These are phyloP conservation scores for Euphorbia pulcherrima DNA, from an alignment of 345 rosid genomes.

Conservation along the genomic window DNA sequence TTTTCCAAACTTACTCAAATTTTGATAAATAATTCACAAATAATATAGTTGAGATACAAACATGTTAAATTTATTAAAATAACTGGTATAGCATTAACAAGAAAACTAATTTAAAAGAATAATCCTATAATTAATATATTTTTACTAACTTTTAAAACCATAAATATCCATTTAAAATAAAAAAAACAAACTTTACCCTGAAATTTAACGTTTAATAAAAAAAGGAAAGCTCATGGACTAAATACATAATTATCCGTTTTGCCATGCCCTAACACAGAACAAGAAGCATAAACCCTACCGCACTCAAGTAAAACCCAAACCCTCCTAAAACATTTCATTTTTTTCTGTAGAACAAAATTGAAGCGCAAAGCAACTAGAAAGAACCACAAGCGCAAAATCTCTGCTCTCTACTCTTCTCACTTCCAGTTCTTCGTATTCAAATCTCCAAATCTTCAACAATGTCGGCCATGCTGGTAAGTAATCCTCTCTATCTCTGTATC, in stretches of 20 bases:
- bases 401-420: neutral
- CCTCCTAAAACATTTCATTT: neutral
- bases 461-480: slow-evolving; percentile 37
- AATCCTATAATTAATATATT: too few species aligned
- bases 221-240: neutral
- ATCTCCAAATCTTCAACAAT: slow-evolving; percentile 15
- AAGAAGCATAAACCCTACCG: neutral
- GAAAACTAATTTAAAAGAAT: too few species aligned
- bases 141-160: too few species aligned
- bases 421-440: neutral
- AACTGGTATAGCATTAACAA: too few species aligned
- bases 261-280: neutral
- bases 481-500: neutral
- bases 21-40: too few species aligned
- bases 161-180: too few species aligned
- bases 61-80: too few species aligned
- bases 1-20: too few species aligned
- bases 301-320: neutral
- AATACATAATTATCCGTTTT: too few species aligned
- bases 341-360: neutral
- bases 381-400: slow-evolving; percentile 8
- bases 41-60: too few species aligned
- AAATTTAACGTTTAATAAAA: too few species aligned
- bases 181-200: too few species aligned
- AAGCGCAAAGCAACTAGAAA: neutral